These are phyloP conservation scores for Aspergillus novoparasiticus DNA, from an alignment of 2,329 filamentous ascomycete species.

Conservation along the genomic window DNA sequence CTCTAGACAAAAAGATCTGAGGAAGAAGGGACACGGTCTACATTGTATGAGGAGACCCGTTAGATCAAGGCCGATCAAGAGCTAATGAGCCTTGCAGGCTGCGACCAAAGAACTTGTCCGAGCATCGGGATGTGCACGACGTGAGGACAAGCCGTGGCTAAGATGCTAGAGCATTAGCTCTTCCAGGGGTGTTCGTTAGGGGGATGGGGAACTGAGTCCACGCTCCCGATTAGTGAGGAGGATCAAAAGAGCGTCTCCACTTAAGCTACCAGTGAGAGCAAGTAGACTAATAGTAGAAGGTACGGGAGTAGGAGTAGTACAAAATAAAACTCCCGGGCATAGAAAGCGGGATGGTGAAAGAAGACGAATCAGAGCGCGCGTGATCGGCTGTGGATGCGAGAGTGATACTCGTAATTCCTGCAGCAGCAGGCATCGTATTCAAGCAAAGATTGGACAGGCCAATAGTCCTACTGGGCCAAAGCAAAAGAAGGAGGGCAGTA, in stretches of 20 bases:
- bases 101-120: neutral
- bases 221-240: slow-evolving; percentile 34
- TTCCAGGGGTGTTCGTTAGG: slow-evolving; percentile 38
- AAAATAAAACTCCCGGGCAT: neutral
- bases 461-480: neutral
- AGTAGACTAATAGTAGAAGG: neutral
- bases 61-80: slow-evolving; percentile 18
- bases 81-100: slow-evolving; percentile 12
- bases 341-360: slow-evolving; percentile 11
- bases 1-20: slow-evolving; percentile 15
- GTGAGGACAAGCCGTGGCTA: slow-evolving; percentile 18
- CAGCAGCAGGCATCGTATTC: neutral
- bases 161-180: slow-evolving; percentile 20
- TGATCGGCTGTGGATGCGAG: neutral
- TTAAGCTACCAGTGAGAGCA: slow-evolving; percentile 32
- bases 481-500: neutral
- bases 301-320: too few relatives aligned
- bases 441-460: neutral
- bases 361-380: slow-evolving; percentile 1
- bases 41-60: slow-evolving; percentile 8
- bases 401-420: neutral
- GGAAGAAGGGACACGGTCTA: slow-evolving; percentile 11
- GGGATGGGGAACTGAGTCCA: slow-evolving; percentile 33
- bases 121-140: slow-evolving; percentile 14
- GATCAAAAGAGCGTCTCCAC: slow-evolving; percentile 30